Conservation (phyloP, 2,329 filamentous ascomycete genomes). For the Verticillium dahliae region DNA sequence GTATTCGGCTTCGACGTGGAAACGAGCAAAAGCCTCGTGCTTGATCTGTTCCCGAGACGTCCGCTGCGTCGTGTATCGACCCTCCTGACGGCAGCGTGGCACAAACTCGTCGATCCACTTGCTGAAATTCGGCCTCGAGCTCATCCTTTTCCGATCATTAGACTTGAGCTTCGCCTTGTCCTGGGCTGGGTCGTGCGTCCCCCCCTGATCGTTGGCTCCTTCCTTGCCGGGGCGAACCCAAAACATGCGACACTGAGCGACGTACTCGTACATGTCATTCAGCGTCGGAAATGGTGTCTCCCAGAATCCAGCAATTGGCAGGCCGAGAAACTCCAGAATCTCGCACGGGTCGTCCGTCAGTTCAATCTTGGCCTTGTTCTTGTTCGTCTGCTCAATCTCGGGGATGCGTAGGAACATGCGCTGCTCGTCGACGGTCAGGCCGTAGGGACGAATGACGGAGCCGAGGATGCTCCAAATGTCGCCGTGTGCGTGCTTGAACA, state of each 20-base stretch:
- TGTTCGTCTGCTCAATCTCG: constrained; percentile 57
- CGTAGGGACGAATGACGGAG: constrained; percentile 55
- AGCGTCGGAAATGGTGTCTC: constrained; percentile 45
- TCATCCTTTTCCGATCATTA: constrained; percentile 52
- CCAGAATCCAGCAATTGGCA: constrained; percentile 42
- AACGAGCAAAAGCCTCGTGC: constrained; percentile 45
- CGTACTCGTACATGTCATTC: constrained; percentile 57
- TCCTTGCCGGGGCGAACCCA: constrained; percentile 24
- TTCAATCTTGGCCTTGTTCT: constrained; percentile 49
- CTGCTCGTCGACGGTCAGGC: constrained; percentile 57
- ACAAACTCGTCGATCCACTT: constrained; percentile 59
- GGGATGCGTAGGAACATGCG: constrained; percentile 61
- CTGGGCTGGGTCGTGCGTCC: constrained; percentile 11
- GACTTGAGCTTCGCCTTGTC: constrained; percentile 33
- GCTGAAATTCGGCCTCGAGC: constrained; percentile 48
- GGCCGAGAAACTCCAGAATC: constrained; percentile 57
- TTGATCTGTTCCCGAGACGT: constrained; percentile 38
- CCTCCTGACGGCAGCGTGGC: constrained; percentile 38
- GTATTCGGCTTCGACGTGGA: constrained; percentile 40
- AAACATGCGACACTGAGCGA: constrained; percentile 52
- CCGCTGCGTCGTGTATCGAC: constrained; percentile 21
- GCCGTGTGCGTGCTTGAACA: constrained; percentile 66
- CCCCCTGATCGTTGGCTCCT: constrained; percentile 7
- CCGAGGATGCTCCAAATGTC: constrained; percentile 63
- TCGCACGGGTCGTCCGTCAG: constrained; percentile 50